Base-by-base conservation (phyloP, 768 basidiomycete genomes). In the Mycena olivaceomarginata region DNA sequence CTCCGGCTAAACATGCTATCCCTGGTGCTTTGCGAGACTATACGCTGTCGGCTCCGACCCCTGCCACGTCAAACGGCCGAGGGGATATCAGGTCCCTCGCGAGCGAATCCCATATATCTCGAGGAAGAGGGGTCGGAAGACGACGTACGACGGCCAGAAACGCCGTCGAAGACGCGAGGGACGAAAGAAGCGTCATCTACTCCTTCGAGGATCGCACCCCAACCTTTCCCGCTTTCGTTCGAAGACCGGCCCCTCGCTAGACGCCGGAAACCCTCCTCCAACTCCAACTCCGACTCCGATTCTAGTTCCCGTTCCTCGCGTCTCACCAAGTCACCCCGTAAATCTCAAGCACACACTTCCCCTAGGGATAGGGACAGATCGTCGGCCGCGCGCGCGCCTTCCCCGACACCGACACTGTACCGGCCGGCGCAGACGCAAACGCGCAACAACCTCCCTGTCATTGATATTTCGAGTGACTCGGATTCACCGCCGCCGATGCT, bases 271-370 rank as follows among this genome's bases (percentile, higher is more conserved):
- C 56, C 72, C 10, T 70, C 77, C 37, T 72, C 72, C 64, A 76
- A 74, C 12, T 70, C 78, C 0, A 77, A 73, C 18, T 70, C 80
- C 0, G 78, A 79, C 45, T 51, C 71, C 43, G 5, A 43, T 1
- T 31, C 31, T 31, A 31, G 31, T 31, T 31, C 31, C 31, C 31
- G 4, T 31, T 31, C 31, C 31, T 25, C 66, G 11, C 59, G 77
- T n/a, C 8, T 83, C 13, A 78, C 80, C 16, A 85, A 85, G 63
- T 86, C 85, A 1, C 85, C 84, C 9, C 85, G 83, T n/a, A 83
- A 82, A 59, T 82, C 80, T 9, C 60, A 63, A 25, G 70, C 80
- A 41, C 83, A 82, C 57, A 73, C 76, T 2, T 85, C 83, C 2
- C 84, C 82, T 18, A 76, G 72, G 31, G 62, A 59, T 18, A 76